Conservation (phyloP, 495 filamentous ascomycete genomes). For the Xylaria intraflava region DNA sequence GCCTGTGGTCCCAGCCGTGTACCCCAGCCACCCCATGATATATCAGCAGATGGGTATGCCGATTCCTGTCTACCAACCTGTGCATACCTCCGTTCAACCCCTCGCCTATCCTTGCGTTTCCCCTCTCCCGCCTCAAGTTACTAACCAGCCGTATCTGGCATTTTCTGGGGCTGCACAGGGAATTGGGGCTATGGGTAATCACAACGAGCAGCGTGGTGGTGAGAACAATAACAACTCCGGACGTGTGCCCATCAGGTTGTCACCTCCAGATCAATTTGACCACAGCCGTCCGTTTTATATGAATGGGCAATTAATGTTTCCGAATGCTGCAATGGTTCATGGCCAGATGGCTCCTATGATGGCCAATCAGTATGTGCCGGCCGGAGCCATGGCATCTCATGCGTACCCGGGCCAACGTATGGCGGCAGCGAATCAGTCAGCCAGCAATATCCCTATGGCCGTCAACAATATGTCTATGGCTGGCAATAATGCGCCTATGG, state of each 20-base stretch:
- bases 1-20: conserved; percentile 11
- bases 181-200: conserved; percentile 13
- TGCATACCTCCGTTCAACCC: conserved; percentile 6
- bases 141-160: conserved; percentile 5
- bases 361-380: conserved; percentile 11
- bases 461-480: too few species aligned
- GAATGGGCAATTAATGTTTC: conserved; percentile 46
- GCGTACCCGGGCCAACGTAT: conserved; percentile 7
- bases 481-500: not conserved
- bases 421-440: not conserved
- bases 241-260: conserved; percentile 33
- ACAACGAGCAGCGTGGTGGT: conserved; percentile 22
- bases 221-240: conserved; percentile 24
- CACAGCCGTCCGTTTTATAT: conserved; percentile 38
- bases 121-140: conserved; percentile 9
- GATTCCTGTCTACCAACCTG: conserved; percentile 19
- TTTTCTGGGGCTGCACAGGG: conserved; percentile 14
- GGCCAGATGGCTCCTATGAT: conserved; percentile 13
- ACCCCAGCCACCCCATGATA: conserved; percentile 3
- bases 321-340: conserved; percentile 19
- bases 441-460: not conserved
- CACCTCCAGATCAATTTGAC: conserved; percentile 41
- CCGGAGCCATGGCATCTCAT: conserved; percentile 6
- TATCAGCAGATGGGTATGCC: conserved; percentile 21
- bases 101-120: conserved; percentile 26